Evolutionary conservation across 306 rosid species (phyloP).

Genomic region (Canavalia ensiformis): DNA sequence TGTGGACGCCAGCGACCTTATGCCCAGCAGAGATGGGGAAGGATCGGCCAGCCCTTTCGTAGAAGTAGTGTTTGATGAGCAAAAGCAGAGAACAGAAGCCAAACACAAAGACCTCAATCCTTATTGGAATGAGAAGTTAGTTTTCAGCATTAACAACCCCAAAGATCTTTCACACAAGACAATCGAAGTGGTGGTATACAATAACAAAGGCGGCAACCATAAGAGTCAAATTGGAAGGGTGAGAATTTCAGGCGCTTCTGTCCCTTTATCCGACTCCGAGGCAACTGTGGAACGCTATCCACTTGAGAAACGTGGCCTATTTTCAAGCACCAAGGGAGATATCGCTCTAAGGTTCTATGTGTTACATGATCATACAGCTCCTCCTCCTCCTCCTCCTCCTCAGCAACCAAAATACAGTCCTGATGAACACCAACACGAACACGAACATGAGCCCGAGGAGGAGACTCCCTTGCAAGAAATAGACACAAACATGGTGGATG

Average conservation of each 20-base stretch:
- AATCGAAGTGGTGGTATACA: slow-evolving; percentile 66
- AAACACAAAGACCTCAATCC: slow-evolving; percentile 79
- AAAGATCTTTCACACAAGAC: slow-evolving; percentile 64
- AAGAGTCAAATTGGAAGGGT: slow-evolving; percentile 84
- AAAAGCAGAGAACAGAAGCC: slow-evolving; percentile 68
- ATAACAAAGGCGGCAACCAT: slow-evolving; percentile 55
- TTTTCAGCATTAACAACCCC: slow-evolving; percentile 63
- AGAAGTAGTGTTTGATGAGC: slow-evolving; percentile 68
- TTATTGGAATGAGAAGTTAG: slow-evolving; percentile 75
- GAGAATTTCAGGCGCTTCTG: slow-evolving; percentile 68
- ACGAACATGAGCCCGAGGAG: slow-evolving; percentile 15
- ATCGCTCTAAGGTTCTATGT: slow-evolving; percentile 72
- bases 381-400: slow-evolving; percentile 13
- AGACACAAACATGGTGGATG: slow-evolving; percentile 59
- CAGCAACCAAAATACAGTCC: slow-evolving; percentile 36
- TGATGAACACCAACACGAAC: slow-evolving; percentile 4
- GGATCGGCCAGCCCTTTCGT: slow-evolving; percentile 85
- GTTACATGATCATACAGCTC: slow-evolving; percentile 46
- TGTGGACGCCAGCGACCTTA: slow-evolving; percentile 75
- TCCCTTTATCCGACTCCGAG: slow-evolving; percentile 71
- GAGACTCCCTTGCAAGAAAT: slow-evolving; percentile 74
- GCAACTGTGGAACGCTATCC: slow-evolving; percentile 76
- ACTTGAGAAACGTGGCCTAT: slow-evolving; percentile 77
- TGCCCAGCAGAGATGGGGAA: slow-evolving; percentile 85
- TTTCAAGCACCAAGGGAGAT: slow-evolving; percentile 78